Percentiles rank a stretch among this genome's conserved stretches.
phyloP scores from a whole-genome alignment of 1,284 basidiomycete species.

The Cutaneotrichosporon sp. region DNA sequence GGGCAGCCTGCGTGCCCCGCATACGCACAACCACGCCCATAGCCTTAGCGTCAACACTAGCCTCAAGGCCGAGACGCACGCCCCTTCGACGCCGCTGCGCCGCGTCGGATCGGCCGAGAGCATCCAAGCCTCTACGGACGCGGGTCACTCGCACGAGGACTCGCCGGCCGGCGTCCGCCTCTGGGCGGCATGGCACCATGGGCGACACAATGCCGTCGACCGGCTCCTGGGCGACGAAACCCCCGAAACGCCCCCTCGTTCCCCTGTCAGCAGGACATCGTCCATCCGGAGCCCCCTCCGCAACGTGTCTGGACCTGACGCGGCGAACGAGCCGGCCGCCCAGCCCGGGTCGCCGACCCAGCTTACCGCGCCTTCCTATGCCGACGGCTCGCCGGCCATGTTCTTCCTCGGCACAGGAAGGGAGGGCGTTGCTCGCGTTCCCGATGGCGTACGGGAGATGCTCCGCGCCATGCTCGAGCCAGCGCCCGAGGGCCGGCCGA shows the following conservation, averaged over 20 bases:
- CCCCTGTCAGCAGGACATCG: not conserved
- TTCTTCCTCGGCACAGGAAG: slow-evolving; percentile 14
- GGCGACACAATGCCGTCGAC: slow-evolving; percentile 9
- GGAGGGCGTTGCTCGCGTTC: slow-evolving; percentile 18
- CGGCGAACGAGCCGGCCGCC: not conserved
- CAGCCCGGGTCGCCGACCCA: not conserved
- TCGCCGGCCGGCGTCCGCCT: slow-evolving; percentile 26
- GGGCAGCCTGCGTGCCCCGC: slow-evolving; percentile 32
- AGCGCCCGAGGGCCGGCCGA: slow-evolving; percentile 27
- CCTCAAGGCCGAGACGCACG: slow-evolving; percentile 7
- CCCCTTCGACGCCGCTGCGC: slow-evolving; percentile 22
- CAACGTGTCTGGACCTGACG: not conserved
- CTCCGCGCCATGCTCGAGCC: slow-evolving; percentile 38
- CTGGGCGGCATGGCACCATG: slow-evolving; percentile 34
- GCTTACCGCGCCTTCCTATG: slow-evolving; percentile 19
- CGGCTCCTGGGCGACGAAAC: slow-evolving; percentile 1
- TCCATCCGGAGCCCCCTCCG: slow-evolving; percentile 1
- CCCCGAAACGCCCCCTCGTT: not conserved
- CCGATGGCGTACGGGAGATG: slow-evolving; percentile 27
- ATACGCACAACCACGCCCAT: not conserved
- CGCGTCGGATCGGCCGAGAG: slow-evolving; percentile 30
- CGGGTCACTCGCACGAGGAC: slow-evolving; percentile 1
- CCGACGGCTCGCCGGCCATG: slow-evolving; percentile 33
- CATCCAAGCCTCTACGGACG: slow-evolving; percentile 30
- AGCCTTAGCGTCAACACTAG: slow-evolving; percentile 12